These are phyloP conservation scores for Pseudocercospora eumusae DNA, from an alignment of 2,329 filamentous ascomycete species.

Conservation along the genomic window DNA sequence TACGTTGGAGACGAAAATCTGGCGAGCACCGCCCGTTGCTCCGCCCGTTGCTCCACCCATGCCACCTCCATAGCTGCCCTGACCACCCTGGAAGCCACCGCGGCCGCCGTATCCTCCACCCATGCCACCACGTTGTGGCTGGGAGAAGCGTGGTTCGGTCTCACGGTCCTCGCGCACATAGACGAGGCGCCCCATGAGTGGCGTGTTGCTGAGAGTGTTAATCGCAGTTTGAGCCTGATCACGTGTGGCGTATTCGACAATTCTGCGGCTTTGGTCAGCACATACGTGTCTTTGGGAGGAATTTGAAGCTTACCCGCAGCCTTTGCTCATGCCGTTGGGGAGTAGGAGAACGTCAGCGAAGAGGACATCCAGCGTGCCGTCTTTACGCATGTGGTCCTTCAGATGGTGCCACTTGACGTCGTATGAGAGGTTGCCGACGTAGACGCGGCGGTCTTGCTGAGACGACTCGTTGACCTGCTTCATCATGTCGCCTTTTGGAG, in stretches of 20 bases:
- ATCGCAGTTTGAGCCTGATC: slow-evolving; percentile 98
- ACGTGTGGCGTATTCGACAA: slow-evolving; percentile 99
- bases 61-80: slow-evolving; percentile 54
- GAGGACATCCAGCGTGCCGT: slow-evolving; percentile 82
- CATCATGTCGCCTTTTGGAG: slow-evolving; percentile 94
- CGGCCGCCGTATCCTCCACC: slow-evolving; percentile 54
- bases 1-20: slow-evolving; percentile 97
- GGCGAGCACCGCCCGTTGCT: slow-evolving; percentile 65
- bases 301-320: slow-evolving; percentile 84
- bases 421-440: slow-evolving; percentile 97
- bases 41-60: slow-evolving; percentile 52
- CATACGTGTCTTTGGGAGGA: background rate
- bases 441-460: slow-evolving; percentile 98
- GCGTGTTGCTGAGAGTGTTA: slow-evolving; percentile 97
- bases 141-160: slow-evolving; percentile 84
- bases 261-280: slow-evolving; percentile 57
- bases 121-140: slow-evolving; percentile 57
- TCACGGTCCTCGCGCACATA: slow-evolving; percentile 99
- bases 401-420: slow-evolving; percentile 99
- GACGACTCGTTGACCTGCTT: slow-evolving; percentile 88
- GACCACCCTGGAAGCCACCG: slow-evolving; percentile 59
- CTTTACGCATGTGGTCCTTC: slow-evolving; percentile 99
- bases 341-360: slow-evolving; percentile 99
- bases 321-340: slow-evolving; percentile 99
- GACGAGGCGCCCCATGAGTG: slow-evolving; percentile 95